These are phyloP conservation scores for Mimosa bimucronata DNA, from an alignment of 306 rosid species.

Conservation along the genomic window DNA sequence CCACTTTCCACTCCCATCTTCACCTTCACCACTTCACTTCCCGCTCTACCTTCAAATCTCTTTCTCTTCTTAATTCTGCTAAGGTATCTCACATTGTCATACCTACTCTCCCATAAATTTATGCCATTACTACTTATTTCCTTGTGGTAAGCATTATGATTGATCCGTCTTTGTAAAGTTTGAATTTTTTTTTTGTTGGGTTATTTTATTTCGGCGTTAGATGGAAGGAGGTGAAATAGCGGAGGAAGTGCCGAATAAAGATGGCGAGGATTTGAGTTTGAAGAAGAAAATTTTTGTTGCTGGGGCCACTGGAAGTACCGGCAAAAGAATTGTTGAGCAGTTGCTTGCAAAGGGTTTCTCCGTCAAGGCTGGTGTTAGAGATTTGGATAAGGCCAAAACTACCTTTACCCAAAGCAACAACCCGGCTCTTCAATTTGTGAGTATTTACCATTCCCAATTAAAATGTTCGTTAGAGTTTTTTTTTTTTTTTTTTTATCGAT, in stretches of 20 bases:
- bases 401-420: conserved; percentile 58
- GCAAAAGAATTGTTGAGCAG: conserved; percentile 87
- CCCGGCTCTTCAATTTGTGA: conserved; percentile 81
- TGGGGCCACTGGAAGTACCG: conserved; percentile 94
- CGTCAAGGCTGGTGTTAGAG: conserved; percentile 93
- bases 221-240: conserved; percentile 74
- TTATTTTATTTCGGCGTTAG: conserved; percentile 40
- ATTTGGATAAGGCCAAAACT: conserved; percentile 73
- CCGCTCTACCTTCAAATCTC: conserved; percentile 36
- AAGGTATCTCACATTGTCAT: conserved; percentile 40
- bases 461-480: conserved; percentile 22
- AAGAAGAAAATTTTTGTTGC: conserved; percentile 87
- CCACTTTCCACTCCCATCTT: conserved; percentile 26
- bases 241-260: conserved; percentile 48
- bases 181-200: background rate
- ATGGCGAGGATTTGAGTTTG: conserved; percentile 38
- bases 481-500: no score
- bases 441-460: conserved; percentile 33
- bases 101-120: background rate
- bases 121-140: conserved; percentile 6
- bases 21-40: conserved; percentile 18
- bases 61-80: conserved; percentile 48
- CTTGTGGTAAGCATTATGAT: background rate
- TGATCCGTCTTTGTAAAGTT: background rate
- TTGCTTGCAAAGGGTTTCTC: conserved; percentile 79